phyloP scores from a whole-genome alignment of 73 alveolate species.

The Tetrahymena borealis region DNA sequence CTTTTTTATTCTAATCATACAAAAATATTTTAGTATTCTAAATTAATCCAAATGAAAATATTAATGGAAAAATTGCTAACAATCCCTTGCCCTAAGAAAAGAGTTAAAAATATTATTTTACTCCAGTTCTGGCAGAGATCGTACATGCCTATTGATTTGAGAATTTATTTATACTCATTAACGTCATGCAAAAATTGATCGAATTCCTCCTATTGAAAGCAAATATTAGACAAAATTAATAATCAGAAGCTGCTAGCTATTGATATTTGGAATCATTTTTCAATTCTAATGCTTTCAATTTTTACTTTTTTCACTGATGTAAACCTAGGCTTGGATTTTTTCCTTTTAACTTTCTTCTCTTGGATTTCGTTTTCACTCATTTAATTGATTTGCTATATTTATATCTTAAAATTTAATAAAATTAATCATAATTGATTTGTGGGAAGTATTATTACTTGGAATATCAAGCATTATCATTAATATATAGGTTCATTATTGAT shows the following conservation, averaged over 20 bases:
- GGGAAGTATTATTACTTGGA: background rate
- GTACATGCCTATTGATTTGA: background rate
- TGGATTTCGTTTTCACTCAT: background rate
- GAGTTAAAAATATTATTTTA: background rate
- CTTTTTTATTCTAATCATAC: background rate
- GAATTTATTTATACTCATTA: background rate
- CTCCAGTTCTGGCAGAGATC: background rate
- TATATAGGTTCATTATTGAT: background rate
- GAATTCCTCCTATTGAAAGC: background rate
- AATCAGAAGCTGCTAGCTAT: background rate
- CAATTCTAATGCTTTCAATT: too few species aligned
- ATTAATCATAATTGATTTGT: background rate
- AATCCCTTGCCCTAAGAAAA: too few species aligned
- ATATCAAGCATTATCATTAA: background rate
- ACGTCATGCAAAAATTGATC: background rate
- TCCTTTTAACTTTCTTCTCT: background rate
- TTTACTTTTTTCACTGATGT: background rate
- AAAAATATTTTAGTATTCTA: background rate
- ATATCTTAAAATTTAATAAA: background rate
- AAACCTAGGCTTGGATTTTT: background rate
- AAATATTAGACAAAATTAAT: background rate
- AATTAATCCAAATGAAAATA: too few species aligned
- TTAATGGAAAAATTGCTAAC: too few species aligned
- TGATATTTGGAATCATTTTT: too few species aligned
- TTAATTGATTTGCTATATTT: background rate